Evolutionary conservation across 2,329 filamentous ascomycete genomes (phyloP).

Genomic region (Hypoxylon sp.): DNA sequence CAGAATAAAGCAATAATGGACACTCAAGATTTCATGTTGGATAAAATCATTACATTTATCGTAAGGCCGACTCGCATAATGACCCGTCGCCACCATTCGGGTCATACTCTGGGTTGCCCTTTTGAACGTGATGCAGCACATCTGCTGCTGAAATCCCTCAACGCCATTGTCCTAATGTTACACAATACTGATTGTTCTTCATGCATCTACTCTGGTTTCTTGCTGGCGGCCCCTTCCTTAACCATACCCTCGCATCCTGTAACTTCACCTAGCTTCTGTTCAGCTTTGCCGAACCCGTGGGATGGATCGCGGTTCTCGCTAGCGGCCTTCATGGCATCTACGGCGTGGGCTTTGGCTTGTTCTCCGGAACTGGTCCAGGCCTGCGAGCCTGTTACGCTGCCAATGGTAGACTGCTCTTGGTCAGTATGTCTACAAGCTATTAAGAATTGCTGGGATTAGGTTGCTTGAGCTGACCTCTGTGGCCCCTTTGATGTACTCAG

Average conservation of each 20-base stretch:
- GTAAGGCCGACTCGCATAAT: not conserved
- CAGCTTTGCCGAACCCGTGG: conserved; percentile 73
- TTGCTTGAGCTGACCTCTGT: conserved; percentile 66
- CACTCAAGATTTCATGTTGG: no score
- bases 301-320: conserved; percentile 68
- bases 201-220: conserved; percentile 47
- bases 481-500: conserved; percentile 78
- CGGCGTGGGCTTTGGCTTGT: conserved; percentile 73
- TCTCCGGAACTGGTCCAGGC: conserved; percentile 76
- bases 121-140: not conserved
- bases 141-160: not conserved
- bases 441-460: not conserved
- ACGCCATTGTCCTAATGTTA: conserved; percentile 6
- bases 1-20: no score
- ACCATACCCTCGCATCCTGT: conserved; percentile 80
- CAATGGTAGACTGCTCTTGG: conserved; percentile 68
- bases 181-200: not conserved
- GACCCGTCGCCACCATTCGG: not conserved
- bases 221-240: conserved; percentile 71
- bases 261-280: conserved; percentile 74
- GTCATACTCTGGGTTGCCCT: not conserved
- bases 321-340: conserved; percentile 74
- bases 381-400: conserved; percentile 72
- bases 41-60: not conserved
- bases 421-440: conserved; percentile 3